These are phyloP conservation scores for Candida tibetensis DNA, from an alignment of 805 yeast genomes.

Conservation along the genomic window DNA sequence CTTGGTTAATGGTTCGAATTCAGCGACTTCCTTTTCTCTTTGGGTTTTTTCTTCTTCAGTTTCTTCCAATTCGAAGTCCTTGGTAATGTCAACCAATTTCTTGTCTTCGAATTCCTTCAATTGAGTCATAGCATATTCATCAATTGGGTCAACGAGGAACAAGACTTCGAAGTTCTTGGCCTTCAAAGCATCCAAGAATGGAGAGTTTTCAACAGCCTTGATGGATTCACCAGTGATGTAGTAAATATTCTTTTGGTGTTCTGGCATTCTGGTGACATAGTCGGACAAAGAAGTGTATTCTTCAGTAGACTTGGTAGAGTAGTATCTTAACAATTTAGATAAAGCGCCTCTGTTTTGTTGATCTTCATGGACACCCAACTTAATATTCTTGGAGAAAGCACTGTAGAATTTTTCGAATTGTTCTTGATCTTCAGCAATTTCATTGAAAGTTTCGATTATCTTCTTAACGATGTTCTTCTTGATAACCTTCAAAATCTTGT, in stretches of 20 bases:
- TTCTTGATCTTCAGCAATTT: conserved; percentile 98
- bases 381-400: conserved; percentile 97
- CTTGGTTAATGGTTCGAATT: conserved; percentile 89
- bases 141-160: conserved; percentile 98
- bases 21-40: conserved; percentile 91
- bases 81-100: conserved; percentile 97
- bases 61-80: conserved; percentile 98
- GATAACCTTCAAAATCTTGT: conserved; percentile 98
- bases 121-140: conserved; percentile 99
- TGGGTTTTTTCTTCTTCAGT: conserved; percentile 94
- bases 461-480: conserved; percentile 99
- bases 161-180: conserved; percentile 98
- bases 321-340: conserved; percentile 94
- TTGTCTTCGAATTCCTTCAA: conserved; percentile 99
- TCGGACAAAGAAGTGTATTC: conserved; percentile 93
- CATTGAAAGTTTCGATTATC: conserved; percentile 96
- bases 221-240: conserved; percentile 98
- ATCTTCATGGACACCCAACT: conserved; percentile 99
- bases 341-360: conserved; percentile 94
- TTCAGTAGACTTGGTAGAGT: conserved; percentile 93
- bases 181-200: conserved; percentile 97
- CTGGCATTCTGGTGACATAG: conserved; percentile 99
- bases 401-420: conserved; percentile 98
- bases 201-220: conserved; percentile 98
- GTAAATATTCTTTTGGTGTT: conserved; percentile 99